A percentile compares a stretch with the other conserved stretches of the same genome.
phyloP scores from a whole-genome alignment of 2,329 filamentous ascomycete genomes.

The Lachnellula suecica region DNA sequence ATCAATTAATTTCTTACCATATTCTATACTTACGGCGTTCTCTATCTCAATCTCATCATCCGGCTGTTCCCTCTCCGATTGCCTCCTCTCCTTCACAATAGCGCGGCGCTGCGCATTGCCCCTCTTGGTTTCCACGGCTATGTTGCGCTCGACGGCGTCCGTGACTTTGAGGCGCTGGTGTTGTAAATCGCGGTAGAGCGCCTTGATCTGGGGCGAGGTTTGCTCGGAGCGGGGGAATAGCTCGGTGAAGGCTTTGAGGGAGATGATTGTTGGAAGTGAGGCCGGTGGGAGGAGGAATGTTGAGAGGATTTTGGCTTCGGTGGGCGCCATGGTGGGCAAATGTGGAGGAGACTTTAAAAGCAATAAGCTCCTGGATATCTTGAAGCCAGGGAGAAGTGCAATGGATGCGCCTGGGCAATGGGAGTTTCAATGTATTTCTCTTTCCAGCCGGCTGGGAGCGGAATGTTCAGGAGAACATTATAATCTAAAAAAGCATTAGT shows the following conservation, averaged over 20 bases:
- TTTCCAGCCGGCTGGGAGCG: too few relatives aligned
- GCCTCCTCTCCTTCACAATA: slow-evolving; percentile 52
- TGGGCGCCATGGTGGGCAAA: slow-evolving; percentile 61
- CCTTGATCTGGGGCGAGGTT: slow-evolving; percentile 29
- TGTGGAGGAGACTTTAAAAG: neutral
- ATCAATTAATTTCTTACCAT: neutral
- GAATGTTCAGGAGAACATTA: too few relatives aligned
- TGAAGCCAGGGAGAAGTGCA: neutral
- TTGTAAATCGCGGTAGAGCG: slow-evolving; percentile 77
- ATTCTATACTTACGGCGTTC: slow-evolving; percentile 44
- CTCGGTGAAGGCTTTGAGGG: slow-evolving; percentile 71
- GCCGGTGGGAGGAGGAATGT: slow-evolving; percentile 79
- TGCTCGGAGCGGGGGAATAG: slow-evolving; percentile 65
- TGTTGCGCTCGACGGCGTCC: slow-evolving; percentile 64
- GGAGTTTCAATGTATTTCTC: too few relatives aligned
- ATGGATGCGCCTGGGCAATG: neutral
- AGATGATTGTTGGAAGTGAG: slow-evolving; percentile 69
- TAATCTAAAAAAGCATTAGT: too few relatives aligned
- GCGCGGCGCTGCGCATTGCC: slow-evolving; percentile 59
- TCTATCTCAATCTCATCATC: slow-evolving; percentile 67
- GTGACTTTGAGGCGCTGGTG: slow-evolving; percentile 68
- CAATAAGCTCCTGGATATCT: too few relatives aligned
- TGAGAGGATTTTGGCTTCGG: slow-evolving; percentile 71
- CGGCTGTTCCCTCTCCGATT: slow-evolving; percentile 52
- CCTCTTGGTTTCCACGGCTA: slow-evolving; percentile 61